These are phyloP conservation scores for Naematelia aurantialba DNA, from an alignment of 768 basidiomycete species.

Conservation along the genomic window DNA sequence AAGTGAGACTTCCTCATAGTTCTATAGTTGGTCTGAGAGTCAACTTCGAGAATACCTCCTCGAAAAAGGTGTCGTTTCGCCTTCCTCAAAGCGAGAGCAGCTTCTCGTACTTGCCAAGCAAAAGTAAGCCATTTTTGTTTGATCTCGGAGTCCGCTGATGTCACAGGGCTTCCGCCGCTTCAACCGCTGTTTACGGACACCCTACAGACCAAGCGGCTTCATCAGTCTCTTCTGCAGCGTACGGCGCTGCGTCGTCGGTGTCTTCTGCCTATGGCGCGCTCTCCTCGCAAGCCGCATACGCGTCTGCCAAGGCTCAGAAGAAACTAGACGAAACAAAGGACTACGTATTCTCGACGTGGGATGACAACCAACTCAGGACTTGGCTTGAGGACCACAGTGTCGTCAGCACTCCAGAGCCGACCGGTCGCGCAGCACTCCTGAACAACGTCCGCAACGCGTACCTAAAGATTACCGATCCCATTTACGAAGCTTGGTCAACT, in stretches of 20 bases:
- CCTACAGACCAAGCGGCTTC: constrained; percentile 51
- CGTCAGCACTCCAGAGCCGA: constrained; percentile 61
- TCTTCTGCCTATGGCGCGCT: constrained; percentile 20
- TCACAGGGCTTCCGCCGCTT: constrained; percentile 58
- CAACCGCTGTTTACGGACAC: constrained; percentile 56
- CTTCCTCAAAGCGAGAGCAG: constrained; percentile 72
- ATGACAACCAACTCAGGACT: constrained; percentile 64
- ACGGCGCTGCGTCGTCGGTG: constrained; percentile 28
- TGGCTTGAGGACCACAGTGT: constrained; percentile 75
- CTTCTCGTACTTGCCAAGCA: constrained; percentile 73
- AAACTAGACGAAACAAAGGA: constrained; percentile 70
- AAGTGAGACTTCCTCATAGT: neutral
- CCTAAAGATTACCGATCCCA: constrained; percentile 58
- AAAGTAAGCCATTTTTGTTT: constrained; percentile 49
- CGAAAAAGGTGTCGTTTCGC: constrained; percentile 79
- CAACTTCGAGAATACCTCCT: constrained; percentile 76
- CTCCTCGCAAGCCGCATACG: constrained; percentile 44
- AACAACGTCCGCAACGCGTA: constrained; percentile 68
- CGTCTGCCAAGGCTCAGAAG: constrained; percentile 42
- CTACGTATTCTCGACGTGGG: constrained; percentile 86
- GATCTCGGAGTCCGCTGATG: neutral
- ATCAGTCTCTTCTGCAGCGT: constrained; percentile 39
- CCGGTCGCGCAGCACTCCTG: constrained; percentile 66
- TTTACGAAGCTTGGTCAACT: constrained; percentile 84
- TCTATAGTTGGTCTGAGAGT: constrained; percentile 70